phyloP scores from a whole-genome alignment of 805 yeast species.

The Ogataea trehalophila region DNA sequence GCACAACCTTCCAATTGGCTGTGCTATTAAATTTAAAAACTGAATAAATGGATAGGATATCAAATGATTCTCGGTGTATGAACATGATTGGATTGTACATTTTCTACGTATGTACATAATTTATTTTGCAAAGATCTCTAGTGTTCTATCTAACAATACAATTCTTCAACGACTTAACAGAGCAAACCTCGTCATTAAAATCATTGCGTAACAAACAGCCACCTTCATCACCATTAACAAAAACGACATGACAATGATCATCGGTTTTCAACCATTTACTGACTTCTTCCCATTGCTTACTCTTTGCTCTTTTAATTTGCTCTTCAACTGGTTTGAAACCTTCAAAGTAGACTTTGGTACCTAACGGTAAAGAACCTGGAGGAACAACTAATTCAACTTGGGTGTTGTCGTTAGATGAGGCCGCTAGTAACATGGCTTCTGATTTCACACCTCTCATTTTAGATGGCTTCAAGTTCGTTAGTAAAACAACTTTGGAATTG shows the following conservation, averaged over 20 bases:
- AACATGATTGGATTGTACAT: no score
- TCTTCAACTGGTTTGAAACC: constrained; percentile 15
- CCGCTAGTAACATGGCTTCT: constrained; percentile 67
- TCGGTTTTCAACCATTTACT: constrained; percentile 30
- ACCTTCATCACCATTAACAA: constrained; percentile 3
- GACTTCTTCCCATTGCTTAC: constrained; percentile 33
- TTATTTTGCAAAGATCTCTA: background rate
- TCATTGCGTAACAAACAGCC: constrained; percentile 5
- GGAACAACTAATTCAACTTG: constrained; percentile 45
- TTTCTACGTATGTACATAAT: background rate
- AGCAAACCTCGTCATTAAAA: constrained; percentile 8
- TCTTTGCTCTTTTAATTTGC: constrained; percentile 27
- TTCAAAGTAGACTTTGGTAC: constrained; percentile 37
- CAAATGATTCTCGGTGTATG: no score
- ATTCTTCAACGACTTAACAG: constrained; percentile 10
- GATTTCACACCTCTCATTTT: constrained; percentile 60
- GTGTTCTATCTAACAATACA: constrained; percentile 2
- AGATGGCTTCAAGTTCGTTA: constrained; percentile 54
- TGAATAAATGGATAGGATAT: no score
- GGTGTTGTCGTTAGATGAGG: constrained; percentile 24
- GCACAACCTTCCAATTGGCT: no score
- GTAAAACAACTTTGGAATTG: constrained; percentile 42
- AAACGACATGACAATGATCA: constrained; percentile 28
- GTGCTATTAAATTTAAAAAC: no score
- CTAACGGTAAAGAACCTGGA: constrained; percentile 35